Conservation (phyloP, 1,139 yeast species). For the Candida freyschussii region DNA sequence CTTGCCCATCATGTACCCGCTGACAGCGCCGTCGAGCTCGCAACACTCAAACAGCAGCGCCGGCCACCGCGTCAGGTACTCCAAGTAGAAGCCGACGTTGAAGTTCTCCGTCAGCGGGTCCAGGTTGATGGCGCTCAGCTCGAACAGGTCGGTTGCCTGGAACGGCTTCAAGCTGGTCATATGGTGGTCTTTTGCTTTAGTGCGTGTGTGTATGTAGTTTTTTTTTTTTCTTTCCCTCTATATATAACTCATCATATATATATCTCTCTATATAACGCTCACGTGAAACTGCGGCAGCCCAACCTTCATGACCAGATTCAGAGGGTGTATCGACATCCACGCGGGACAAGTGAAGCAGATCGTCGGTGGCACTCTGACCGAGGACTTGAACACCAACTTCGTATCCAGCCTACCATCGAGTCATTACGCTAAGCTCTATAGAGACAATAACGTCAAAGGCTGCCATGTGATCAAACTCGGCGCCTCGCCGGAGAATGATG, state of each 20-base stretch:
- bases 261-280: slow-evolving; percentile 3
- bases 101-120: slow-evolving; percentile 92
- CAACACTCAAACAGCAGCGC: slow-evolving; percentile 75
- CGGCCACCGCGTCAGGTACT: slow-evolving; percentile 85
- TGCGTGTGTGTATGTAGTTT: background rate
- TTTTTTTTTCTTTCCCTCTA: background rate
- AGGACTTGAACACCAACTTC: slow-evolving; percentile 63
- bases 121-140: slow-evolving; percentile 67
- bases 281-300: too few relatives aligned
- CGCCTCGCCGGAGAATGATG: slow-evolving; percentile 65
- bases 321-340: slow-evolving; percentile 95
- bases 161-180: slow-evolving; percentile 87
- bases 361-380: slow-evolving; percentile 82
- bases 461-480: slow-evolving; percentile 95
- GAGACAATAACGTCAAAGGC: slow-evolving; percentile 51
- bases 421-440: slow-evolving; percentile 72
- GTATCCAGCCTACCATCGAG: slow-evolving; percentile 73
- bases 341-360: slow-evolving; percentile 94
- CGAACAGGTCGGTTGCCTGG: slow-evolving; percentile 76
- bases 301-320: slow-evolving; percentile 86
- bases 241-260: background rate
- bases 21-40: slow-evolving; percentile 36
- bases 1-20: slow-evolving; percentile 91
- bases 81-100: slow-evolving; percentile 75
- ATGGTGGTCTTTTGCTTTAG: background rate